phyloP scores from a whole-genome alignment of 345 rosid species.

The Cochlearia excelsa region DNA sequence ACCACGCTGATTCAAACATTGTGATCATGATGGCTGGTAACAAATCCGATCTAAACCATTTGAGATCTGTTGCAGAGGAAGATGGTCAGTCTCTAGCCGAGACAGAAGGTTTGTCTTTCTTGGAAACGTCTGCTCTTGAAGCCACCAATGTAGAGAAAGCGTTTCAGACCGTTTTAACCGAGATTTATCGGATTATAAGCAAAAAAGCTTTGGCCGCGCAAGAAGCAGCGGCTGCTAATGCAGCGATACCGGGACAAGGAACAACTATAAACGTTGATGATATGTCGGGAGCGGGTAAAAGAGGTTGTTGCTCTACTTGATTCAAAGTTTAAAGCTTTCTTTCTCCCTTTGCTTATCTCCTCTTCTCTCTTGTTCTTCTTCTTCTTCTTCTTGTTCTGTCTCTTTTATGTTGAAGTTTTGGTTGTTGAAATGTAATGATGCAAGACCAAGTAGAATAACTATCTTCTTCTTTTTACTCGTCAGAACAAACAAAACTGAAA shows the following conservation, averaged over 20 bases:
- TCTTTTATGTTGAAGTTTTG: conserved; percentile 23
- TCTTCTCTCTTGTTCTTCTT: conserved; percentile 8
- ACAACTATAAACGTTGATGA: conserved; percentile 61
- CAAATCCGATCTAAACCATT: conserved; percentile 62
- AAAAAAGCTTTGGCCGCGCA: conserved; percentile 69
- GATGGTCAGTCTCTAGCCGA: conserved; percentile 59
- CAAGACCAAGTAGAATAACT: conserved; percentile 32
- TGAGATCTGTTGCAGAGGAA: conserved; percentile 55
- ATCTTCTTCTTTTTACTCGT: conserved; percentile 20
- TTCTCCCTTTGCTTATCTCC: conserved; percentile 12
- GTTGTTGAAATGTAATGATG: conserved; percentile 30
- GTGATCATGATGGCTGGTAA: conserved; percentile 77
- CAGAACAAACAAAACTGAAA: not conserved
- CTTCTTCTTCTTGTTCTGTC: conserved; percentile 8
- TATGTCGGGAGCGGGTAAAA: conserved; percentile 44
- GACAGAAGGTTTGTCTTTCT: conserved; percentile 62
- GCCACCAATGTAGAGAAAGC: conserved; percentile 68
- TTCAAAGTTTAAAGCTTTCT: conserved; percentile 2
- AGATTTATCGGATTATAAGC: conserved; percentile 66
- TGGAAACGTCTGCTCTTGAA: conserved; percentile 72
- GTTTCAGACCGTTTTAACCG: conserved; percentile 56
- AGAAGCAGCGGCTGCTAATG: conserved; percentile 47
- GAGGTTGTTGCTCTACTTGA: conserved; percentile 57
- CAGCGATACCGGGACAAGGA: conserved; percentile 53
- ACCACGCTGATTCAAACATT: conserved; percentile 71